Percentiles rank a stretch among this genome's conserved stretches.
Evolutionary conservation across 2,329 filamentous ascomycete species (phyloP).

Genomic region (Pseudogymnoascus sp.): DNA sequence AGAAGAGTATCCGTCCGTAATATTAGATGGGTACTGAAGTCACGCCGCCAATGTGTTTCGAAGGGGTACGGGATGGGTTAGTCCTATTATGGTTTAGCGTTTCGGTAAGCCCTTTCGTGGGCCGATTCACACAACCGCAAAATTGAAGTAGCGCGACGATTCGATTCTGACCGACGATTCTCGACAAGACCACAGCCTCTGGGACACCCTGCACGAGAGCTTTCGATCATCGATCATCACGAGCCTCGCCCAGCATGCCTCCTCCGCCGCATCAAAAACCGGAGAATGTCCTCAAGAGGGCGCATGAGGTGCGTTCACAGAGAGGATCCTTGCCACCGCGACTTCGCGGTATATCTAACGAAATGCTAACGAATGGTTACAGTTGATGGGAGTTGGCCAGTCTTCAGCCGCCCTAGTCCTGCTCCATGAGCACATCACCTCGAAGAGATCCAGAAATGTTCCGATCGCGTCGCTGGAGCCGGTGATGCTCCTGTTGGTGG

Average conservation of each 20-base stretch:
- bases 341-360: too few species aligned
- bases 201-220: background rate
- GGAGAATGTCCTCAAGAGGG: conserved; percentile 98
- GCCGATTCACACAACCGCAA: background rate
- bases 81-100: background rate
- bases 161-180: background rate
- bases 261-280: conserved; percentile 92
- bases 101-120: background rate
- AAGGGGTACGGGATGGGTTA: background rate
- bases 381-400: conserved; percentile 97
- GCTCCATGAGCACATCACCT: conserved; percentile 98
- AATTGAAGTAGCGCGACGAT: background rate
- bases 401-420: conserved; percentile 84
- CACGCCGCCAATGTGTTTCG: background rate
- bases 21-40: background rate
- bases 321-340: too few species aligned
- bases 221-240: background rate
- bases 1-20: background rate
- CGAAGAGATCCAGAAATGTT: conserved; percentile 94
- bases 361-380: too few species aligned
- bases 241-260: conserved; percentile 44
- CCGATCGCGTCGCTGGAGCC: conserved; percentile 94
- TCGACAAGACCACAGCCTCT: background rate
- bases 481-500: conserved; percentile 95
- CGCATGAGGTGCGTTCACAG: conserved; percentile 29